phyloP scores from a whole-genome alignment of 345 rosid genomes.

The Turnera subulata region DNA sequence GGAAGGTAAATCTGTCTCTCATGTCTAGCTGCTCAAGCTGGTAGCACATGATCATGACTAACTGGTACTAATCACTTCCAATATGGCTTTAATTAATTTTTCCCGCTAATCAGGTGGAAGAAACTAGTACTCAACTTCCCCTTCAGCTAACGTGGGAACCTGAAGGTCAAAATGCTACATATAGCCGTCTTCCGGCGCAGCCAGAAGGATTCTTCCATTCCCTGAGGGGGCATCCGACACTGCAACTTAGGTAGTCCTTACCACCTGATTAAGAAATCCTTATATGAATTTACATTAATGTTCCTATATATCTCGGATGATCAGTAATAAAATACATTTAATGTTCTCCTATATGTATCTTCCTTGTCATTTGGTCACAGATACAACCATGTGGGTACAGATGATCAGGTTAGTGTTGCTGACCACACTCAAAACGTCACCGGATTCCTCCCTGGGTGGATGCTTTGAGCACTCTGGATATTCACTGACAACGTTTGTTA shows the following conservation, averaged over 20 bases:
- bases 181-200: conserved; percentile 29
- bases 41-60: too few relatives aligned
- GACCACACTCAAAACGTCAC: conserved; percentile 21
- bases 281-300: too few relatives aligned
- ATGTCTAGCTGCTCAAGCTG: neutral
- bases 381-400: conserved; percentile 28
- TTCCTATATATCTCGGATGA: too few relatives aligned
- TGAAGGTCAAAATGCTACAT: conserved; percentile 19
- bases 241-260: conserved; percentile 48
- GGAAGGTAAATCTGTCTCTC: conserved; percentile 29
- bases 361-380: conserved; percentile 18
- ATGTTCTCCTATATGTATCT: too few relatives aligned
- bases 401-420: conserved; percentile 18
- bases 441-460: conserved; percentile 51
- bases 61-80: too few relatives aligned
- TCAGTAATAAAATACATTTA: too few relatives aligned
- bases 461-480: conserved; percentile 25
- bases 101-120: conserved; percentile 38
- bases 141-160: conserved; percentile 43
- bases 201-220: conserved; percentile 46
- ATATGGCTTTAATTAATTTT: neutral
- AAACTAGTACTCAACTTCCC: conserved; percentile 21
- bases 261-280: too few relatives aligned
- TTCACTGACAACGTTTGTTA: neutral
- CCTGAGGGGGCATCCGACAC: conserved; percentile 25